phyloP scores from a whole-genome alignment of 1,284 basidiomycete species.

The Rhizoctonia solani region DNA sequence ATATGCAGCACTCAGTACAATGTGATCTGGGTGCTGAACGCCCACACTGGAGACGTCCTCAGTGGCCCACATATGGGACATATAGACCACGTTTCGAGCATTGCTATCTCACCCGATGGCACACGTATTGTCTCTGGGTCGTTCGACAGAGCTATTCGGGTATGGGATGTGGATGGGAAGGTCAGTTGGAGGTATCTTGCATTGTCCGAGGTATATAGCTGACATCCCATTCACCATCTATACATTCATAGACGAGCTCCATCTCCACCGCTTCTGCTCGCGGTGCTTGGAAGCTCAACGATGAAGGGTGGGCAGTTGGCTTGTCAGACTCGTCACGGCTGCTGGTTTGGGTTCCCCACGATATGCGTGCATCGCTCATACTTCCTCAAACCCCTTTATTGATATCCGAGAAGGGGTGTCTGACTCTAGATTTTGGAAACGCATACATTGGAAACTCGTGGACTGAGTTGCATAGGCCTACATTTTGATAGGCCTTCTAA shows the following conservation, averaged over 20 bases:
- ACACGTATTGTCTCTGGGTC: slow-evolving; percentile 21
- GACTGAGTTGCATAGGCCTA: too few species aligned
- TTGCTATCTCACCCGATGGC: slow-evolving; percentile 25
- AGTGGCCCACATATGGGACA: too few species aligned
- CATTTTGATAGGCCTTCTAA: too few species aligned
- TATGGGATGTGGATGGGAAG: background rate
- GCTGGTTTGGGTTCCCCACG: background rate
- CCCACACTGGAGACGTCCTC: too few species aligned
- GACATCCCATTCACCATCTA: background rate
- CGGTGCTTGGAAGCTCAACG: slow-evolving; percentile 26
- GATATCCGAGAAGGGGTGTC: background rate
- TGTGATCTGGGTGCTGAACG: too few species aligned
- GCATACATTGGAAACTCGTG: background rate
- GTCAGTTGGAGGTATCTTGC: background rate
- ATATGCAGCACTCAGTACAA: too few species aligned
- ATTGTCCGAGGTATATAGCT: background rate
- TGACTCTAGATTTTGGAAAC: background rate
- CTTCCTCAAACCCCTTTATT: background rate
- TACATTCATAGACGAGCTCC: too few species aligned
- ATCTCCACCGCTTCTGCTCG: slow-evolving; percentile 5
- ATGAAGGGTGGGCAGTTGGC: background rate
- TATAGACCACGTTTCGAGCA: background rate
- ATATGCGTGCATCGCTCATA: background rate
- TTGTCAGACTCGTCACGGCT: background rate
- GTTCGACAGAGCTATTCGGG: too few species aligned